Evolutionary conservation across 306 rosid genomes (phyloP), one percentile per base, ranked within the genome.

Genomic region (Vigna reflexopilosa): DNA sequence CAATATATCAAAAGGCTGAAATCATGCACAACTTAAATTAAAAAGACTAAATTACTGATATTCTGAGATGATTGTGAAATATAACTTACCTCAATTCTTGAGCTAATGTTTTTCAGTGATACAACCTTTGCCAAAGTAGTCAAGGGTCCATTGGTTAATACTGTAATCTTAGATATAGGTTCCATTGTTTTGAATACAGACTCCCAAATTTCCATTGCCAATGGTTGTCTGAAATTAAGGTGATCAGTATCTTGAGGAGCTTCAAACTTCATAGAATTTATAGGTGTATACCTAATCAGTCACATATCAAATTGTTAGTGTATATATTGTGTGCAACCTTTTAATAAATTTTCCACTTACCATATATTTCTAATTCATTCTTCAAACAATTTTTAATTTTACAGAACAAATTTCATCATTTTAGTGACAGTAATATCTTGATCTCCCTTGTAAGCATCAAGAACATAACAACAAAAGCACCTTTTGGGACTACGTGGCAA

Each of bases 91-190:
- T 88, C 84, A 81, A 95, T 90, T 75, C 50, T 67, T 16, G 90
- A 89, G 87, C 81, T 78, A 9, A 88, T 79, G 17, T 86, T 86
- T 63, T 81, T 84, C 19, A 77, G 1, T 10, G 89, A 85, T 22
- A 85, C 64, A 68, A 88, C 81, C 80, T 88, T 91, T 47, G 98
- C 97, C 75, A 95, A 86, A 87, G 85, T 93, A 62, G 99, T 95
- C 80, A 95, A 85, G 50, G 99, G 99, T 61, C 99, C 99, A 87
- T 91, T 95, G 64, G 97, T 91, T 54, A 95, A 84, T 24, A 95
- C 82, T 52, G 94, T 87, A 79, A 95, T 72, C 88, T 88, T 91
- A n/a, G 93, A 82, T 69, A 81, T 89, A 32, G 92, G 84, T 36
- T 88, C 82, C 34, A 80, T 28, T 83, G 86, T 69, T 71, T 80